A percentile compares a stretch with the other conserved stretches of the same genome.
Conservation (phyloP, 2,329 filamentous ascomycete genomes). For the Akanthomyces uredinophilus region DNA sequence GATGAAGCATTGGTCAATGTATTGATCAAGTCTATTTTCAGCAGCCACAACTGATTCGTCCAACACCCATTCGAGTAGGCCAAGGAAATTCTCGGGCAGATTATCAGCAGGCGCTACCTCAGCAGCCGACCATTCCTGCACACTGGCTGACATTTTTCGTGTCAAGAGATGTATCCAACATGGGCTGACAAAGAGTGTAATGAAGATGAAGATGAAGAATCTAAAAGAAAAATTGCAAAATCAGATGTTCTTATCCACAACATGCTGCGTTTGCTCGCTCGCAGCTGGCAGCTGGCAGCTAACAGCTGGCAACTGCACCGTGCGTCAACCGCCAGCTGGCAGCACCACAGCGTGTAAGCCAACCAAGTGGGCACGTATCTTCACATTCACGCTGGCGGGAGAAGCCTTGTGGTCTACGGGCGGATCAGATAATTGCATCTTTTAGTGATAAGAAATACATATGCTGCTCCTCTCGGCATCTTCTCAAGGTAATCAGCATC, state of each 20-base stretch:
- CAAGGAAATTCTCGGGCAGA: background rate
- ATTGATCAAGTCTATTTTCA: background rate
- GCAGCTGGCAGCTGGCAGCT: conserved; percentile 4
- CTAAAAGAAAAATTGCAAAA: background rate
- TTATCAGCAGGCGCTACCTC: background rate
- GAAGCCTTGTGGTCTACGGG: no score
- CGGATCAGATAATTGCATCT: no score
- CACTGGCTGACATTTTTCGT: background rate
- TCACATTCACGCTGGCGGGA: background rate
- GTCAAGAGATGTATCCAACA: background rate
- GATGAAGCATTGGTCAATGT: no score
- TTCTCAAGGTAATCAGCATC: background rate
- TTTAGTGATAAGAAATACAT: no score
- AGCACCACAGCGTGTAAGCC: background rate
- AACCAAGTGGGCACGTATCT: background rate
- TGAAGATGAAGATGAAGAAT: background rate
- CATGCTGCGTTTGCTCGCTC: conserved; percentile 2
- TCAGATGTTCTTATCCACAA: background rate
- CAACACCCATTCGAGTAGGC: conserved; percentile 4
- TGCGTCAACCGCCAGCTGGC: background rate
- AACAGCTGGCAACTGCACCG: no score
- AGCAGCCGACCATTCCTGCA: background rate
- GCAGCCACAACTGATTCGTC: background rate
- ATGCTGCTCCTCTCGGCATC: background rate
- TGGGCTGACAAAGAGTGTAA: background rate